Conservation (phyloP, 2,329 filamentous ascomycete genomes). For the Cadophora malorum region DNA sequence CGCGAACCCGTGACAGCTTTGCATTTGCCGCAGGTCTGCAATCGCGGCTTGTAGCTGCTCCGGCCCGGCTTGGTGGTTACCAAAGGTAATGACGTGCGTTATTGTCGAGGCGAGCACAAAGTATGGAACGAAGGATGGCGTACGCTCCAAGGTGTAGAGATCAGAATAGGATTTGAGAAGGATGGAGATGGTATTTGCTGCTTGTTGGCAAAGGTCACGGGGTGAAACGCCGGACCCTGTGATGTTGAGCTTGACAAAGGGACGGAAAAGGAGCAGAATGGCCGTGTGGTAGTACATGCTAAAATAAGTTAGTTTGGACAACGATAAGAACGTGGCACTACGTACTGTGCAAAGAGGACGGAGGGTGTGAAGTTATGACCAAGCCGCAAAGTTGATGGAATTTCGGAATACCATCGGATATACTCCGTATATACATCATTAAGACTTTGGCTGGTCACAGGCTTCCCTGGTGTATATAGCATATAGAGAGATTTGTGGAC, state of each 20-base stretch:
- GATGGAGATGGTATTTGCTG: conserved; percentile 46
- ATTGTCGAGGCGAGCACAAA: conserved; percentile 43
- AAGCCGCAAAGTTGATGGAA: conserved; percentile 68
- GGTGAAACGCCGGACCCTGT: conserved; percentile 40
- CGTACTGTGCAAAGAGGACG: conserved; percentile 77
- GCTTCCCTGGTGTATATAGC: conserved; percentile 72
- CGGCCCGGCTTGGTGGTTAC: conserved; percentile 42
- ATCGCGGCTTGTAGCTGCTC: conserved; percentile 60
- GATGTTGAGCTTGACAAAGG: conserved; percentile 53
- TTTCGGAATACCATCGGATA: conserved; percentile 72
- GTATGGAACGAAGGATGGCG: conserved; percentile 45
- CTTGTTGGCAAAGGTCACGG: conserved; percentile 43
- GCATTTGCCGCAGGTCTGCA: conserved; percentile 65
- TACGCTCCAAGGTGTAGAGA: conserved; percentile 44
- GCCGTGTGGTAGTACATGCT: conserved; percentile 76
- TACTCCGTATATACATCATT: conserved; percentile 72
- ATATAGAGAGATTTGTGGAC: conserved; percentile 66
- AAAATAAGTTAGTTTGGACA: conserved; percentile 14
- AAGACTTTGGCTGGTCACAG: conserved; percentile 67
- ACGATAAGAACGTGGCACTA: conserved; percentile 32
- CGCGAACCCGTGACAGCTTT: conserved; percentile 48
- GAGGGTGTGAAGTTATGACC: conserved; percentile 75
- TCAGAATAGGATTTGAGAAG: conserved; percentile 44
- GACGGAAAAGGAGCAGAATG: conserved; percentile 76
- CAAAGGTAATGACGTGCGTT: conserved; percentile 38